Base-by-base conservation (phyloP, 768 basidiomycete genomes). In the Myochromella boudieri region DNA sequence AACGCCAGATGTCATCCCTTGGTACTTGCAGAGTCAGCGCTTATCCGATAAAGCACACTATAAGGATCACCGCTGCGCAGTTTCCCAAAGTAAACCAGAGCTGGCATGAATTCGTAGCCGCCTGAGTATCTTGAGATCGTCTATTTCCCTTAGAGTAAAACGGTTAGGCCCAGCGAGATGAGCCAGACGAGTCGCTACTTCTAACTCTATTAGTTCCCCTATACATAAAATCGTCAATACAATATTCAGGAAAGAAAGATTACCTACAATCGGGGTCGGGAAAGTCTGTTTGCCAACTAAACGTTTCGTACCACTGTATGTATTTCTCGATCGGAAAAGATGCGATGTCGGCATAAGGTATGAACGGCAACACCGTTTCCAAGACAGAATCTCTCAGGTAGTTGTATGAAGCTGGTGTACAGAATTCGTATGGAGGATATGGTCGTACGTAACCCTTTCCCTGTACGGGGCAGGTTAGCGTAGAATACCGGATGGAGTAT, bases 131-230 rank as follows among this genome's bases (percentile, higher is more conserved):
- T 45, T 11, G 39, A 67, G 45, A 4, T 44, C 42, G 48, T 77
- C 70, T 12, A 82, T 70, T 10, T 73, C 66, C 2, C 39, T 38
- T 3, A 62, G 52, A 0, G 63, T 58, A 1, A 81, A 44, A 0
- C 51, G 33, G n/a, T 70, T 48, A 1, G 46, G 37, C n/a, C n/a
- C n/a, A n/a, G n/a, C n/a, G n/a, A n/a, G n/a, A 5, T 53, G 38
- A 25, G 67, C 52, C 0, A 84, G 63, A 5, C 73, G 64, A 15
- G 69, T 64, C 7, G 68, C 60, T 6, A 72, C 63, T 59, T 81
- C 76, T 4, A 76, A 55, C 41, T 71, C 68, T 12, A 83, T 73
- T 15, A 77, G 60, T 52, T 80, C 77, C 52, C 60, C 82, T 82
- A 27, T 11, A 11, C 21, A 3, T 18, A 10, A 33, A 22, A 22